Base-by-base conservation (phyloP, 768 basidiomycete genomes). In the Pholiota microspora region DNA sequence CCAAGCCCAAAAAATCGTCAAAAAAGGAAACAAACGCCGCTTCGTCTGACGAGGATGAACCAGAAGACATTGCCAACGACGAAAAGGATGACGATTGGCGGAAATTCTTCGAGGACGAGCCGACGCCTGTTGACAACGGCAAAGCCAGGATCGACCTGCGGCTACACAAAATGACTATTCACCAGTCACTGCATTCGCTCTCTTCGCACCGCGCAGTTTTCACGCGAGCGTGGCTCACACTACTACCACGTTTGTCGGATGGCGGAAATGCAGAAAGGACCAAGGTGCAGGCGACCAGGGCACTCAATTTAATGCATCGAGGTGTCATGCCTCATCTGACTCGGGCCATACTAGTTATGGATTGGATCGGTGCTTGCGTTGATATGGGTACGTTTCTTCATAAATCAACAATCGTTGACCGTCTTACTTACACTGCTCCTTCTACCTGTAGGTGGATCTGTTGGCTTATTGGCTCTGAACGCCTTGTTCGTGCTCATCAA, bases 401-500 rank as follows among this genome's bases (percentile, higher is more conserved):
- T 6, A 44, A 10, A 8, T 55, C 49, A 16, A 29, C 21, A 16
- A 52, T 29, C 12, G 34, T 35, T 21, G 9, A 7, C 29, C 29
- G 12, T 6, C 29, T 31, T 12, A 12, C 29, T 31, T n/a, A 24
- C 53, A 15, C 51, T 31, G 45, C 15, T 45, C 51, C 25, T 48
- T 35, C 53, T 18, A 9, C 57, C 23, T 42, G 0, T 23, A 90
- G 93, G 94, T 29, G 94, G 93, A 1, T 80, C 85, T 0, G 79
- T 90, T 13, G 97, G 93, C 1, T 77, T 99, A 53, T 74, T 98
- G 40, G 94, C 92, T 1, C 77, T 99, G 59, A 98, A 98, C 62
- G 88, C 92, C 1, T 71, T 99, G 47, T 98, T 94, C 65, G 81
- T 88, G 10, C 76, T 99, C 56, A 98, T 98, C 71, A 89, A 82